Base-by-base conservation (phyloP, 805 yeast genomes). In the Saccharomycopsis oosterbeekiorum region DNA sequence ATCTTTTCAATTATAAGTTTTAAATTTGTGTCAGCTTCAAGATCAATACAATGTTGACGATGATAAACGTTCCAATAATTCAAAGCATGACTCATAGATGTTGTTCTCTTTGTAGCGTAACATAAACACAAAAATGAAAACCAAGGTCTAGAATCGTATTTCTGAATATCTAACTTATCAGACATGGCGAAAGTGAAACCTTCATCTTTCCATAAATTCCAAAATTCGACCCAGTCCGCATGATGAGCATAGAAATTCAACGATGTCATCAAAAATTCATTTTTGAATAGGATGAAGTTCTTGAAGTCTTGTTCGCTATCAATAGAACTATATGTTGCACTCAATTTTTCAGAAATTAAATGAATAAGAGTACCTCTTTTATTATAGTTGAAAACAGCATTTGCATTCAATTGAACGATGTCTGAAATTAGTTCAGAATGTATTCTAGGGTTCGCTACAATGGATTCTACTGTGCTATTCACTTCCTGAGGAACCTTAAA, bases 81-180 rank as follows among this genome's bases (percentile, higher is more conserved):
- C 12, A 60, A 42, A 4, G 59, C 51, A 11, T 53, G 55, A 4
- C 43, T 51, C 59, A 62, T 60, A 6, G 58, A 2, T 9, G 47
- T 19, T 1, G 10, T 54, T 37, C 58, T 50, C 12, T 47, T 37
- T 15, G 61, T 40, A 19, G 37, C 15, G 17, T 26, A 55, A 41
- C 60, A 57, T 10, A 62, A 26, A 15, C 42, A 40, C 10, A 62
- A 57, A 15, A 60, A 59, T 19, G 36, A 39, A 24, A 24, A 34
- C 65, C 65, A 63, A 26, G 65, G 65, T 34, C 65, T 43, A 4
- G 62, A 51, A 39, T 63, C 65, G 42, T 55, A 37, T 9, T 39
- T 37, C 8, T 34, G 34, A 19, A 37, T 42, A 34, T 17, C 17
- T 24, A 37, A 34, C 6, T 53, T 19, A n/a, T 36, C 43, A 8